phyloP scores from a whole-genome alignment of 345 rosid genomes.

The Cardamine chenopodiifolia region DNA sequence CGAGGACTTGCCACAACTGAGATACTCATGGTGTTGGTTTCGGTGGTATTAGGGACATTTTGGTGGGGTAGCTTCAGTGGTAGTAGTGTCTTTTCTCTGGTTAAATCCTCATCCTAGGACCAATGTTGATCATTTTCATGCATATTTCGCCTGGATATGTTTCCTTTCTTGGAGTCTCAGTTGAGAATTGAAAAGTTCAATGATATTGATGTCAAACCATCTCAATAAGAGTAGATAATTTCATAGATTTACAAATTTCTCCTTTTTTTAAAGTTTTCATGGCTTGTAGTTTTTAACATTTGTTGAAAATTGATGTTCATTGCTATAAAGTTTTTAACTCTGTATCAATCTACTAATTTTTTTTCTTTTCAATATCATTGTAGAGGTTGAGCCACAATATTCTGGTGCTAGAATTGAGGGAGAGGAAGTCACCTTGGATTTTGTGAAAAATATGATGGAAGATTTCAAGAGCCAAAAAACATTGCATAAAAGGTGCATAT shows the following conservation, averaged over 20 bases:
- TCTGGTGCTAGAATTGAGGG: conserved; percentile 94
- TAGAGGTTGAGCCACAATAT: conserved; percentile 98
- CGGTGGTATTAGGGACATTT: conserved; percentile 75
- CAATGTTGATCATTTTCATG: conserved; percentile 19
- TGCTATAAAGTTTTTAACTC: not conserved
- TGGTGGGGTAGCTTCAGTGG: conserved; percentile 78
- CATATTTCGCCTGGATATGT: conserved; percentile 13
- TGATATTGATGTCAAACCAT: conserved; percentile 29
- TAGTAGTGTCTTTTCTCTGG: conserved; percentile 75
- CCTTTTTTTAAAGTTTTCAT: not conserved
- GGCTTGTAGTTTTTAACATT: not conserved
- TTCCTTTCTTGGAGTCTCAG: conserved; percentile 4
- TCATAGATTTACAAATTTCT: not conserved
- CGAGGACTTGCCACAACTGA: conserved; percentile 63
- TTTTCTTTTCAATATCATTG: conserved; percentile 35
- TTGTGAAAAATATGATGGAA: conserved; percentile 92
- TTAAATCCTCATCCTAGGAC: conserved; percentile 31
- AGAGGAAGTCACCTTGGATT: conserved; percentile 80
- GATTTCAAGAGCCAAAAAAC: conserved; percentile 87
- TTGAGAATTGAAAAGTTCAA: conserved; percentile 2
- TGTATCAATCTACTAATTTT: conserved; percentile 24
- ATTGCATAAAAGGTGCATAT: conserved; percentile 78
- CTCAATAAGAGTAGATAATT: not conserved
- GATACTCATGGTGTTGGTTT: conserved; percentile 70
- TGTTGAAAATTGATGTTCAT: not conserved